Evolutionary conservation across 2,329 filamentous ascomycete genomes (phyloP), one percentile per base, ranked within the genome.

Genomic region (Catunica adiposa): DNA sequence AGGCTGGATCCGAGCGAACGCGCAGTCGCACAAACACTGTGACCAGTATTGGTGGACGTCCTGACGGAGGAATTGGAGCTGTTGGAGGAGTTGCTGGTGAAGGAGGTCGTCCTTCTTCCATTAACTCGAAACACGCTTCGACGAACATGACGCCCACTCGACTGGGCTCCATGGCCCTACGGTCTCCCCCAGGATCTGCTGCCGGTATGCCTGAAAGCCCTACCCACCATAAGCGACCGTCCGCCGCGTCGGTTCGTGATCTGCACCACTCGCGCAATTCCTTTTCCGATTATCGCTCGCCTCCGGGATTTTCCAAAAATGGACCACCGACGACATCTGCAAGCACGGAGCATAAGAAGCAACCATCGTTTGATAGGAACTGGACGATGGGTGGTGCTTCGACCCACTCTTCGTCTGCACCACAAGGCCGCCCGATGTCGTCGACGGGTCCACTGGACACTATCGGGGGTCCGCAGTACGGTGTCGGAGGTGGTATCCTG

Each of bases 291-390:
- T 58, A 58, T 34, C 56, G 56, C 42, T 47, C 83, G 89, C 58
- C 89, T 94, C 68, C 96, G 89, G 1, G 90, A 86, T 2, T 92
- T 87, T 1, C 88, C 86, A 51, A 88, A 94, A 62, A 84, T 17
- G 56, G 46, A 7, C 66, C 54, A 56, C 64, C 26, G 70, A 72
- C 25, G 61, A 62, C 15, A 59, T 65, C 26, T 17, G 54, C 57
- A 5, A 59, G 57, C 44, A 51, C 42, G 26, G 57, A 59, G 25
- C 80, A 83, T 62, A 82, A 76, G 67, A 84, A 83, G 64, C 77
- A 83, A 62, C 76, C 80, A 1, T 85, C 82, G 14, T 84, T 84
- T 64, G 82, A 85, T 64, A 73, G 78, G 46, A 83, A 83, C 64
- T 85, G 82, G 81, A 83, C 79, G 9, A 73, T 84, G 60, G 78